phyloP scores from a whole-genome alignment of 441 rosid species.

The Arabidopsis lyrata region DNA sequence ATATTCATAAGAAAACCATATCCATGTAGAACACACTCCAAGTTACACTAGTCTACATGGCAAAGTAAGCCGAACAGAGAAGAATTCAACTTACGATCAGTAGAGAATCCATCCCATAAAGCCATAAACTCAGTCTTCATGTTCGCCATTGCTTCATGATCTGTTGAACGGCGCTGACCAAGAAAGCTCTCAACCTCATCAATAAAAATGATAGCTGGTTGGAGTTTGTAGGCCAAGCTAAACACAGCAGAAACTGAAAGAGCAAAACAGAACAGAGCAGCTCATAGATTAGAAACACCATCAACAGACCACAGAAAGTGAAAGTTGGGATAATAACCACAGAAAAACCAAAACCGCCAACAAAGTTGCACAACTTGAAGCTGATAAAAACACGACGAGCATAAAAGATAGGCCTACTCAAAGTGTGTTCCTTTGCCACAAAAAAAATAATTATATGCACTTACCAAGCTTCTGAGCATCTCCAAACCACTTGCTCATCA shows the following conservation, averaged over 20 bases:
- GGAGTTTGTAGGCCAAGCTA: constrained; percentile 94
- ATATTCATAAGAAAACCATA: constrained; percentile 8
- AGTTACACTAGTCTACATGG: constrained; percentile 1
- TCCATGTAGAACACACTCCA: not conserved
- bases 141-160: constrained; percentile 91
- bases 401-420: not conserved
- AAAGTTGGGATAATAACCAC: not conserved
- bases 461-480: constrained; percentile 98
- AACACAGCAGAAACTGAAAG: constrained; percentile 93
- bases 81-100: constrained; percentile 80
- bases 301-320: not conserved
- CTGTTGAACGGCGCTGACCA: constrained; percentile 92
- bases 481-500: constrained; percentile 99
- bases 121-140: constrained; percentile 99
- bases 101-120: constrained; percentile 97
- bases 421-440: not conserved
- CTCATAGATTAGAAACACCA: constrained; percentile 21
- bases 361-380: not conserved
- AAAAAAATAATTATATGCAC: constrained; percentile 33
- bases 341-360: not conserved
- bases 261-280: constrained; percentile 29
- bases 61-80: constrained; percentile 13
- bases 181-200: constrained; percentile 97
- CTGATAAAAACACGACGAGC: not conserved
- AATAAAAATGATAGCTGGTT: constrained; percentile 94